These are phyloP conservation scores for Malassezia caprae DNA, from an alignment of 1,284 basidiomycete genomes.

Conservation along the genomic window DNA sequence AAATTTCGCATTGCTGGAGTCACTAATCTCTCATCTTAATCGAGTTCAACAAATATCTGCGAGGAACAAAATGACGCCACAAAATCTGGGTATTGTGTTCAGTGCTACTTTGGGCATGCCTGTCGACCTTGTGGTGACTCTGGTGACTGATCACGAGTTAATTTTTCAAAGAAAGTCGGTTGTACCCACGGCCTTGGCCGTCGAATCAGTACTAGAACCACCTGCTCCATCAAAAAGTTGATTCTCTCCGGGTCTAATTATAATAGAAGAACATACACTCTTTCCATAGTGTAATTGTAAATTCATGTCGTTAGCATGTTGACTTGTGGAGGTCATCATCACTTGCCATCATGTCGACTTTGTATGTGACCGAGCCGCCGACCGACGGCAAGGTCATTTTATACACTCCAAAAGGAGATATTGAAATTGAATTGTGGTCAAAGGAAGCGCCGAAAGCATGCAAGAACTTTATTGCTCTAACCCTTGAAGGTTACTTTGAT, in stretches of 20 bases:
- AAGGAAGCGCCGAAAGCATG: slow-evolving; percentile 90
- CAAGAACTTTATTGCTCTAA: slow-evolving; percentile 77
- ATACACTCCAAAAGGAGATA: slow-evolving; percentile 61
- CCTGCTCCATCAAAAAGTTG: not conserved
- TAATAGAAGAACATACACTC: not conserved
- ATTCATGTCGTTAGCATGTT: not conserved
- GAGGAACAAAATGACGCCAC: slow-evolving; percentile 96
- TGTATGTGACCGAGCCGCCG: slow-evolving; percentile 50
- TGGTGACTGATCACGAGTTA: not conserved
- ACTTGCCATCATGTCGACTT: slow-evolving; percentile 22
- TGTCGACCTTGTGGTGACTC: not conserved
- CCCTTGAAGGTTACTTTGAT: slow-evolving; percentile 94
- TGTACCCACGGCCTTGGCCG: not conserved
- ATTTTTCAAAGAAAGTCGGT: not conserved
- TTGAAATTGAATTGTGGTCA: slow-evolving; percentile 76
- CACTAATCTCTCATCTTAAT: slow-evolving; percentile 87
- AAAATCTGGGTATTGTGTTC: slow-evolving; percentile 92
- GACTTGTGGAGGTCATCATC: not conserved
- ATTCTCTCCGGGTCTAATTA: not conserved
- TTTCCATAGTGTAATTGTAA: not conserved
- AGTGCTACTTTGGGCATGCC: slow-evolving; percentile 39
- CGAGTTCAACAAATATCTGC: slow-evolving; percentile 80
- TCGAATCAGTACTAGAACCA: not conserved
- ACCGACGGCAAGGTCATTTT: slow-evolving; percentile 77
- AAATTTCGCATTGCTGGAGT: slow-evolving; percentile 86